Conservation (phyloP, 495 filamentous ascomycete species). For the Neurospora hispaniola region DNA sequence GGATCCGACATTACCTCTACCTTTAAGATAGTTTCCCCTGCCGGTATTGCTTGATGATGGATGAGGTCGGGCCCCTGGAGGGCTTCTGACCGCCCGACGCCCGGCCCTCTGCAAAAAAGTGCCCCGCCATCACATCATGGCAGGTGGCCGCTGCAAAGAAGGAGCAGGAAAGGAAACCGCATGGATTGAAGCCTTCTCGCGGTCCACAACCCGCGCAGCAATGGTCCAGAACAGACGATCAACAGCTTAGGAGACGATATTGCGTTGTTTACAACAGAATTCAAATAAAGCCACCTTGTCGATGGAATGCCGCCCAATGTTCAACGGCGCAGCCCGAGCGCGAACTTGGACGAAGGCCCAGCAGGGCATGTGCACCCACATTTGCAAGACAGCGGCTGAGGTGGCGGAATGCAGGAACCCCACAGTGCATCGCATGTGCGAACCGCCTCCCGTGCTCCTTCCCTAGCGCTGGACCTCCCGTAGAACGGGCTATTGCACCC, state of each 20-base stretch:
- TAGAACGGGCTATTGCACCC: neutral
- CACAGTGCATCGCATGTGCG: neutral
- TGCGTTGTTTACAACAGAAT: too few relatives aligned
- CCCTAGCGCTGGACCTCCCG: neutral
- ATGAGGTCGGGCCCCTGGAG: neutral
- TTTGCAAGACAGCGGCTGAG: neutral
- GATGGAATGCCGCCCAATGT: neutral
- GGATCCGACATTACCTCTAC: too few relatives aligned
- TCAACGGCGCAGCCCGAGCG: neutral
- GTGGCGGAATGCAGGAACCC: neutral
- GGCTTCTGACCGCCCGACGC: neutral
- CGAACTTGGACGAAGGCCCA: too few relatives aligned
- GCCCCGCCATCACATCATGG: conserved; percentile 16
- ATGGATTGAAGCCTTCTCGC: neutral
- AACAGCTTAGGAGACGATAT: too few relatives aligned
- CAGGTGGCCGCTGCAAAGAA: neutral
- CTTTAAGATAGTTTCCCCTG: neutral
- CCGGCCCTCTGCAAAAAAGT: neutral
- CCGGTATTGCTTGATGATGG: neutral
- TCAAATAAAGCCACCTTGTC: neutral
- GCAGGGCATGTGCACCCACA: neutral
- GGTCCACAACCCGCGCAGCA: neutral
- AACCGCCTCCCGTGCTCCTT: neutral
- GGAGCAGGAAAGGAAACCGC: neutral
- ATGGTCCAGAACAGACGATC: too few relatives aligned